Evolutionary conservation across 2,329 filamentous ascomycete genomes (phyloP), one percentile per base, ranked within the genome.

Genomic region (Microthyrium microscopicum): DNA sequence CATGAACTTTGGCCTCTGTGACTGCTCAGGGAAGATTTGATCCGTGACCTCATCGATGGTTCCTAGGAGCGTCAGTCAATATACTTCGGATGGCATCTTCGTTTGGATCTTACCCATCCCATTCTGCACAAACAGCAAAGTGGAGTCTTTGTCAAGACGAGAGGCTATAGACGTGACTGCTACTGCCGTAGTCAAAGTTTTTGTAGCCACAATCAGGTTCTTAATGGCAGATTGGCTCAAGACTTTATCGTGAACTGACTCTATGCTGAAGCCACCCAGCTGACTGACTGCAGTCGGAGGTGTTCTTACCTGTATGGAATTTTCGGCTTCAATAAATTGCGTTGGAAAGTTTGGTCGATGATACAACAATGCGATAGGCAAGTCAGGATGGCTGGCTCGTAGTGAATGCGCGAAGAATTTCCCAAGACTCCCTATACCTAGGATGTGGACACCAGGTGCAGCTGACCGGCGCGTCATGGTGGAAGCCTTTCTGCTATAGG

Each of bases 51-150:
- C 67, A 31, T 95, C 84, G n/a, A 83, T 62, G n/a, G n/a, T n/a
- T n/a, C n/a, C n/a, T n/a, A n/a, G n/a, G n/a, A n/a, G n/a, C n/a
- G n/a, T n/a, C n/a, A n/a, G n/a, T n/a, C n/a, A n/a, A n/a, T n/a
- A n/a, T n/a, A n/a, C n/a, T n/a, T n/a, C n/a, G n/a, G n/a, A n/a
- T n/a, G n/a, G n/a, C n/a, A n/a, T n/a, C n/a, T n/a, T n/a, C n/a
- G n/a, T n/a, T n/a, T n/a, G n/a, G n/a, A n/a, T n/a, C 2, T 83
- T 60, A 1, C 89, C 87, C 53, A 95, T 70, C 1, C 85, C 83
- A 40, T 87, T 80, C 37, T 83, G 77, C 36, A 91, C 53, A 35
- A 92, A 68, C 39, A 79, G 72, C 5, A 93, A 66, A 0, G 81
- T 79, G 1, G 77, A 82, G 19, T 71, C 58, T 3, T 66, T 59